Conservation (phyloP, 73 alveolate species). For the Symbiodinium pilosum region DNA sequence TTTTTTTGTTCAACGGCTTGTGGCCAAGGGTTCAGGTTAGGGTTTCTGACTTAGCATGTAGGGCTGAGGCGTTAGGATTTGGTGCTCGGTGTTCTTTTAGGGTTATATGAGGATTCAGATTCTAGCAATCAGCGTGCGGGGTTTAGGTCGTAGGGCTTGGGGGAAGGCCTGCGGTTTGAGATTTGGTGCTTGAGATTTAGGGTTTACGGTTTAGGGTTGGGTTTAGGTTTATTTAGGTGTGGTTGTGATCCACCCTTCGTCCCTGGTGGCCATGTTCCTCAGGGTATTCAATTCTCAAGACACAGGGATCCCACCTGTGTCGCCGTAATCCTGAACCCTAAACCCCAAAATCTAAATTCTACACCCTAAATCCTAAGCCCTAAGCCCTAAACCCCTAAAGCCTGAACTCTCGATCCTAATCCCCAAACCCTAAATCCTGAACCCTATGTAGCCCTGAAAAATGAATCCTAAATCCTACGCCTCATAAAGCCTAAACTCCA, state of each 20-base stretch:
- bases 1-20: neutral
- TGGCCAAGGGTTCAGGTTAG: neutral
- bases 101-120: neutral
- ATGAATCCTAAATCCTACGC: no score
- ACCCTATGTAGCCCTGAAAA: no score
- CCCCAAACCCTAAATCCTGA: no score
- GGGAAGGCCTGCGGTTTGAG: no score
- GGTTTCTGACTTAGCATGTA: no score
- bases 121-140: no score
- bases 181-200: no score
- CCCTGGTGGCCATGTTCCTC: neutral
- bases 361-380: neutral
- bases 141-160: no score
- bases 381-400: neutral
- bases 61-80: neutral
- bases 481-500: no score
- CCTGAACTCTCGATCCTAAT: neutral
- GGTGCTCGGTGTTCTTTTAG: neutral
- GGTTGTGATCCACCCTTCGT: neutral
- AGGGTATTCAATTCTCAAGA: neutral
- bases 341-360: neutral
- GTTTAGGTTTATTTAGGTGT: no score
- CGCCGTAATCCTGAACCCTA: neutral
- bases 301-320: no score
- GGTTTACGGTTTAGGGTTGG: no score